A percentile compares a stretch with the other conserved stretches of the same genome.
Conservation (phyloP, 2,329 filamentous ascomycete genomes). For the Capronia americana region DNA sequence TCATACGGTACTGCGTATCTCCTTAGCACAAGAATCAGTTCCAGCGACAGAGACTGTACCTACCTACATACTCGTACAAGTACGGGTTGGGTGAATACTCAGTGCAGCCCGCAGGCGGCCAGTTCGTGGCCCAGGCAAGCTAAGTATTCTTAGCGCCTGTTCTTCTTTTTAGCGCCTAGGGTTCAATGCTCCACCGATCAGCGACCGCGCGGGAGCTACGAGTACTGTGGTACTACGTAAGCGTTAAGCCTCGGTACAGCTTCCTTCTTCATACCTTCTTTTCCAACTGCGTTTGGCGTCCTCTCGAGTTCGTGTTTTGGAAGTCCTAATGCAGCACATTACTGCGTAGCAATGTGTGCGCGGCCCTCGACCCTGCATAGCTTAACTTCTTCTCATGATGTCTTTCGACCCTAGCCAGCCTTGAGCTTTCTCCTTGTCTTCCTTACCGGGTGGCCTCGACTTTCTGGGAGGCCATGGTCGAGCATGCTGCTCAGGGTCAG, state of each 20-base stretch:
- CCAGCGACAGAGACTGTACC: no score
- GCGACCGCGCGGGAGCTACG: neutral
- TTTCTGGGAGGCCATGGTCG: conserved; percentile 28
- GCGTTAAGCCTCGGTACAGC: conserved; percentile 13
- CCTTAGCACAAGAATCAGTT: no score
- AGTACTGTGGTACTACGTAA: no score
- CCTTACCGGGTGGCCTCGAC: neutral
- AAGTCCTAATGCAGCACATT: conserved; percentile 2
- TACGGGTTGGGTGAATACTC: no score
- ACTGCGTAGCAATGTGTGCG: conserved; percentile 4
- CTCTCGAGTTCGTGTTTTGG: neutral
- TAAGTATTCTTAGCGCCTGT: no score
- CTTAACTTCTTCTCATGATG: conserved; percentile 13
- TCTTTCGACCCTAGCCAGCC: conserved; percentile 1
- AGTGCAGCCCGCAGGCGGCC: no score
- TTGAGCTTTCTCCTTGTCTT: conserved; percentile 11
- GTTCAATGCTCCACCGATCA: neutral
- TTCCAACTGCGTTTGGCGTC: neutral
- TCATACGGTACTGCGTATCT: no score
- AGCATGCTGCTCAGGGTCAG: conserved; percentile 16
- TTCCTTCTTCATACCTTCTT: conserved; percentile 1
- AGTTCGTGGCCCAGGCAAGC: no score
- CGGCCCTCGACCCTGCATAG: neutral
- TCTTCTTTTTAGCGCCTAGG: neutral
- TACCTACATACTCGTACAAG: no score